A percentile compares a stretch with the other conserved stretches of the same genome.
Evolutionary conservation across 441 rosid species (phyloP).

Genomic region (Melianthus villosus): DNA sequence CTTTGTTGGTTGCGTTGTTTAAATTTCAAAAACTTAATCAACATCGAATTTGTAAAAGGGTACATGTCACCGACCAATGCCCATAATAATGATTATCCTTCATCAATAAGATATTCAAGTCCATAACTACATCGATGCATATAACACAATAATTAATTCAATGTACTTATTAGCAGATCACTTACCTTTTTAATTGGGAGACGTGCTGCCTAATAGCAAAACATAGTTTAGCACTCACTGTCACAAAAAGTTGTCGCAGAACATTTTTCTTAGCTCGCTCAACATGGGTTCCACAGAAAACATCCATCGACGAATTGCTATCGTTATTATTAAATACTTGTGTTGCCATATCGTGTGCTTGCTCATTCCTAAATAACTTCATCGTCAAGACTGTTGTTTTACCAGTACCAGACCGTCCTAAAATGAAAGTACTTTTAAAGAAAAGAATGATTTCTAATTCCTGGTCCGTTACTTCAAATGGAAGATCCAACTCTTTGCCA

Average conservation of each 20-base stretch:
- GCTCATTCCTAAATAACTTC: constrained; percentile 30
- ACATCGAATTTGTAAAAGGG: no score
- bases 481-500: constrained; percentile 28
- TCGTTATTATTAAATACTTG: constrained; percentile 12
- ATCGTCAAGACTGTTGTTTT: constrained; percentile 35
- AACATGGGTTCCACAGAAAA: not conserved
- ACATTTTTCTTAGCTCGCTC: constrained; percentile 4
- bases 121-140: no score
- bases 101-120: no score
- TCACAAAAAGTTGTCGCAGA: constrained; percentile 36
- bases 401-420: constrained; percentile 51
- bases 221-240: constrained; percentile 34
- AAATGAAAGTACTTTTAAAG: constrained; percentile 23
- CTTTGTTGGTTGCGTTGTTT: no score
- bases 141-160: no score
- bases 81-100: no score
- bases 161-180: not conserved
- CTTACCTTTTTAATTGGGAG: constrained; percentile 29
- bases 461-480: constrained; percentile 31
- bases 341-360: constrained; percentile 12
- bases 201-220: constrained; percentile 28
- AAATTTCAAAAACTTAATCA: no score
- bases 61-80: no score
- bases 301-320: not conserved
- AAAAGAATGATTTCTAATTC: constrained; percentile 21